Percentiles rank a stretch among this genome's conserved stretches.
Evolutionary conservation across 2,329 filamentous ascomycete species (phyloP).

Genomic region (Sporothrix luriei): DNA sequence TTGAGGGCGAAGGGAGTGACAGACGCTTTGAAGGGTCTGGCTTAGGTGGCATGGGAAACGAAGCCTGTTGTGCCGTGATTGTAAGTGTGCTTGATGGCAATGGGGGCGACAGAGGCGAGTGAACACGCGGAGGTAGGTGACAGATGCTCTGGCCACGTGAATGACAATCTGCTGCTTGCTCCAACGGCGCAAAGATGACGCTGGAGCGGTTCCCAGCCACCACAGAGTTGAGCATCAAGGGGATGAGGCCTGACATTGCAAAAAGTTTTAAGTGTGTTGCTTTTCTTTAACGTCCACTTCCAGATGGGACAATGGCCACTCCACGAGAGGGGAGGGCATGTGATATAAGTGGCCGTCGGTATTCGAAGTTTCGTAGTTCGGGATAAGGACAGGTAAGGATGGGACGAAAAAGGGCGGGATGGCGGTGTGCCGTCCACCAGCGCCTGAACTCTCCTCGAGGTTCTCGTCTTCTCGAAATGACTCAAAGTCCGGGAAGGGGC

Average conservation of each 20-base stretch:
- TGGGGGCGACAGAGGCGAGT: conserved; percentile 12
- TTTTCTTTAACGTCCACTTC: background rate
- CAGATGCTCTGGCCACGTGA: conserved; percentile 30
- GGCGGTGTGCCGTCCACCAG: conserved; percentile 5
- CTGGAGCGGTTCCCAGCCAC: conserved; percentile 34
- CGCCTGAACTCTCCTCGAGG: background rate
- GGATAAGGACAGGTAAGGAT: background rate
- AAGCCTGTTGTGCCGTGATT: conserved; percentile 19
- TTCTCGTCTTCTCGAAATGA: conserved; percentile 24
- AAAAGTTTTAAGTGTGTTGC: background rate
- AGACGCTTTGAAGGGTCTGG: conserved; percentile 37
- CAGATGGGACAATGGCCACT: background rate
- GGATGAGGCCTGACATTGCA: conserved; percentile 38
- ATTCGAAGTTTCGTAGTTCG: background rate
- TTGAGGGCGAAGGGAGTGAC: conserved; percentile 33
- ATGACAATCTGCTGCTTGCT: conserved; percentile 4
- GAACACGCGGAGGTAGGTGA: conserved; percentile 2
- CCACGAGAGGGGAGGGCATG: background rate
- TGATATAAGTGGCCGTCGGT: background rate
- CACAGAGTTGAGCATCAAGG: conserved; percentile 35
- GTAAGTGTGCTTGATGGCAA: background rate
- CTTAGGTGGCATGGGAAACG: conserved; percentile 24
- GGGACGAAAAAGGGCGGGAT: conserved; percentile 8
- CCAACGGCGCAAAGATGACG: conserved; percentile 26
- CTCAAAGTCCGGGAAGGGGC: conserved; percentile 3